These are phyloP conservation scores for Aspergillus affinis DNA, from an alignment of 495 filamentous ascomycete species.

Conservation along the genomic window DNA sequence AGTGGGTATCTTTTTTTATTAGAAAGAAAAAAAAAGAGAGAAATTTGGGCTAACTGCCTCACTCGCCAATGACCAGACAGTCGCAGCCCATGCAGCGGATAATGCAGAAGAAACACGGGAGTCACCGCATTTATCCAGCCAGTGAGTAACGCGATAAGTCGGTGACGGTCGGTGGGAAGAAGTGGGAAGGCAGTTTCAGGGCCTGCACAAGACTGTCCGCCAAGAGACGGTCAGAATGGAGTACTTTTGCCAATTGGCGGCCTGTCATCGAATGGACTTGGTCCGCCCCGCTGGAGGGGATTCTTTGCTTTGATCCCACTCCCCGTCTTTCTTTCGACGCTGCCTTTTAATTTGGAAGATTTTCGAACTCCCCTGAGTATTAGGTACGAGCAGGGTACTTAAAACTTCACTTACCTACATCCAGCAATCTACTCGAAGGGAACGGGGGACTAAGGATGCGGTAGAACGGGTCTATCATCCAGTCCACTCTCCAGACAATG, in stretches of 20 bases:
- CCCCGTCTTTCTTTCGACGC: neutral
- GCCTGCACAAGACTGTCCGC: neutral
- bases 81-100: neutral
- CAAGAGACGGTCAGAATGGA: constrained; percentile 13
- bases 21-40: neutral
- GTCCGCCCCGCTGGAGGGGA: constrained; percentile 10
- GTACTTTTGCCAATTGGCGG: constrained; percentile 17
- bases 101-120: neutral
- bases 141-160: neutral
- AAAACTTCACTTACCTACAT: neutral
- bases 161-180: neutral
- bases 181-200: neutral
- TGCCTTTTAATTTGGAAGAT: neutral
- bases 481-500: no score
- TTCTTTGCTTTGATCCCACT: constrained; percentile 1
- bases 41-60: neutral
- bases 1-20: no score
- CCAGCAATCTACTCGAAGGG: no score
- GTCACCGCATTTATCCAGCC: neutral
- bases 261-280: constrained; percentile 13
- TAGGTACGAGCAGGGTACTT: neutral
- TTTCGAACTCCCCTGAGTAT: neutral
- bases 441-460: no score
- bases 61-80: neutral
- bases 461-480: no score